phyloP scores from a whole-genome alignment of 2,329 filamentous ascomycete species.

The Cercospora sp. region DNA sequence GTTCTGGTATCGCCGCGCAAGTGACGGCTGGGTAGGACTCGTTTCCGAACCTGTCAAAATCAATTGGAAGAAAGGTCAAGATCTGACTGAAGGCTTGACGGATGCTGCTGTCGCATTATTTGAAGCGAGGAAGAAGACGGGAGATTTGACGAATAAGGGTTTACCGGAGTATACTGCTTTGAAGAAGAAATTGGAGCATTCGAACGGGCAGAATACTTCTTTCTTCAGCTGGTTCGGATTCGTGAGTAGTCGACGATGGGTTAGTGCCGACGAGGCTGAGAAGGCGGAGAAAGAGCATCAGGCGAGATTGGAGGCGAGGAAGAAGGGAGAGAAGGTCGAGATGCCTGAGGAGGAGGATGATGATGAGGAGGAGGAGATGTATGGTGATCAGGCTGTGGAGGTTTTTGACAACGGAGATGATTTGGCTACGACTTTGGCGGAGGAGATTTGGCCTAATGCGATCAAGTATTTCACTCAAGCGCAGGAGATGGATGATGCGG shows the following conservation, averaged over 20 bases:
- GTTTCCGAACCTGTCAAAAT: conserved; percentile 89
- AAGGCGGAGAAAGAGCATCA: conserved; percentile 62
- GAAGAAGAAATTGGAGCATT: conserved; percentile 53
- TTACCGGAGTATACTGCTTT: conserved; percentile 59
- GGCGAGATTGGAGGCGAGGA: conserved; percentile 55
- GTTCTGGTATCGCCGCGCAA: conserved; percentile 77
- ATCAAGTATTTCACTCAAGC: conserved; percentile 82
- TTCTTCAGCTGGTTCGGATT: conserved; percentile 93
- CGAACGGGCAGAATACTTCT: conserved; percentile 54
- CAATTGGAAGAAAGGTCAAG: conserved; percentile 74
- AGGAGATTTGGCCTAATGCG: conserved; percentile 86
- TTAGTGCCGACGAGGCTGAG: conserved; percentile 71
- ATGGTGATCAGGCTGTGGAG: conserved; percentile 70
- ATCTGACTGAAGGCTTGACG: conserved; percentile 78
- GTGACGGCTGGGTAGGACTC: conserved; percentile 70
- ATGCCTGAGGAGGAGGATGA: conserved; percentile 51
- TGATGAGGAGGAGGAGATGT: conserved; percentile 61
- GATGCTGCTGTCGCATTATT: conserved; percentile 70
- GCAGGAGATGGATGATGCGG: conserved; percentile 64
- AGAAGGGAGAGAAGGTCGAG: conserved; percentile 40
- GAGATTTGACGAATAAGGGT: conserved; percentile 46
- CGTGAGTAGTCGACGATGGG: conserved; percentile 60
- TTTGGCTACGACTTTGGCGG: conserved; percentile 74
- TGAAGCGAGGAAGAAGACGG: conserved; percentile 59
- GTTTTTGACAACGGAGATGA: conserved; percentile 88